Evolutionary conservation across 164 flowering plant genomes (phyloP).

Genomic region (Tetracentron sinense): DNA sequence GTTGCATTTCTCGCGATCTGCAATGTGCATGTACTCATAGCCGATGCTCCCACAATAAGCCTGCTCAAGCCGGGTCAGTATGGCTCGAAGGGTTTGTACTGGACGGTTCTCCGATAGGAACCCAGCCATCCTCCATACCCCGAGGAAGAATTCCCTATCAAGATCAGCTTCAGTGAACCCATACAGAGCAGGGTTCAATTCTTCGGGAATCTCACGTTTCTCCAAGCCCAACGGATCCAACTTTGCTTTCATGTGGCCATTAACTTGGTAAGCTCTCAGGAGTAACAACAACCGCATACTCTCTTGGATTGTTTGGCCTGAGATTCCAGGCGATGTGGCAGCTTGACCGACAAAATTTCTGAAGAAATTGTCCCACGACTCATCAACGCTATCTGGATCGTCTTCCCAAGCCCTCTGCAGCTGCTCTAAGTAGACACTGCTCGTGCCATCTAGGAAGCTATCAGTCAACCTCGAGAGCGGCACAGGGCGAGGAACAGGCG

Average conservation of each 20-base stretch:
- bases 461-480: constrained; percentile 87
- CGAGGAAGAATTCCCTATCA: constrained; percentile 88
- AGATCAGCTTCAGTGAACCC: constrained; percentile 93
- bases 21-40: constrained; percentile 94
- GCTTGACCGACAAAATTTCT: constrained; percentile 94
- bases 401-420: constrained; percentile 96
- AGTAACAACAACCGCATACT: constrained; percentile 90
- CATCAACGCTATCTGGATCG: constrained; percentile 91
- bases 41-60: constrained; percentile 95
- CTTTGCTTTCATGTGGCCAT: constrained; percentile 92
- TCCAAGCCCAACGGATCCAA: constrained; percentile 84
- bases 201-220: constrained; percentile 66
- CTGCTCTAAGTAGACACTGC: constrained; percentile 93
- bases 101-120: constrained; percentile 95
- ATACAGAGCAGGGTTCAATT: constrained; percentile 68
- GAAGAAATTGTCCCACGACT: constrained; percentile 97
- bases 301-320: constrained; percentile 95
- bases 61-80: constrained; percentile 83
- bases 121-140: constrained; percentile 94
- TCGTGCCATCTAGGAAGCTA: constrained; percentile 90
- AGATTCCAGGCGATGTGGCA: constrained; percentile 75
- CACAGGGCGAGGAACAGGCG: constrained; percentile 83
- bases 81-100: constrained; percentile 81
- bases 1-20: constrained; percentile 85
- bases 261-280: constrained; percentile 93